Conservation (phyloP, 2,329 filamentous ascomycete species). For the Colletotrichum chrysophilum region DNA sequence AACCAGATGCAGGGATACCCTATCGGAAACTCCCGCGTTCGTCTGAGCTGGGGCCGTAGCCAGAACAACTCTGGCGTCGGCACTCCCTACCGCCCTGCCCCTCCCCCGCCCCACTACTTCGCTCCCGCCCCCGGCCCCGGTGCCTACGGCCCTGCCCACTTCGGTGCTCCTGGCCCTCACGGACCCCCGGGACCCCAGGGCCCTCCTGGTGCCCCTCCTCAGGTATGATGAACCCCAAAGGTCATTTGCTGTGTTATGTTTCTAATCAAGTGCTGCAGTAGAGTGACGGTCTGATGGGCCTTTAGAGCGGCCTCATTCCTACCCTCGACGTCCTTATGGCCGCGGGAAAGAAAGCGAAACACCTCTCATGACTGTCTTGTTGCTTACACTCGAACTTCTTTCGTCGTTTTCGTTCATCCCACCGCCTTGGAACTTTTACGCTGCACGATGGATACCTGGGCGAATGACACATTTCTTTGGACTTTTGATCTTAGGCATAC, state of each 20-base stretch:
- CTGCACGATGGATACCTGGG: constrained; percentile 23
- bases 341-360: not conserved
- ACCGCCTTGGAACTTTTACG: constrained; percentile 18
- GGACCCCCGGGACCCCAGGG: constrained; percentile 41
- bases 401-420: constrained; percentile 12
- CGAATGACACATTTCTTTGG: constrained; percentile 21
- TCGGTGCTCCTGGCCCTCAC: constrained; percentile 52
- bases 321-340: not conserved
- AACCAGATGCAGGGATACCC: constrained; percentile 99
- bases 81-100: constrained; percentile 94
- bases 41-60: constrained; percentile 94
- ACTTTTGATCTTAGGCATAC: constrained; percentile 24
- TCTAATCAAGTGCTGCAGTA: not conserved
- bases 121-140: constrained; percentile 38
- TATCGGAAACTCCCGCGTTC: constrained; percentile 97
- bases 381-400: constrained; percentile 7
- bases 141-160: constrained; percentile 51
- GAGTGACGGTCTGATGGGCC: not conserved
- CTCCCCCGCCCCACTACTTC: constrained; percentile 65
- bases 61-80: constrained; percentile 99
- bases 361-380: constrained; percentile 4
- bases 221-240: not conserved
- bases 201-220: constrained; percentile 39
- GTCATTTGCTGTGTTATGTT: not conserved
- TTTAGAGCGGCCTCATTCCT: not conserved